Conservation (phyloP, 75 land plant species). For the Pseudotsuga menziesii region DNA sequence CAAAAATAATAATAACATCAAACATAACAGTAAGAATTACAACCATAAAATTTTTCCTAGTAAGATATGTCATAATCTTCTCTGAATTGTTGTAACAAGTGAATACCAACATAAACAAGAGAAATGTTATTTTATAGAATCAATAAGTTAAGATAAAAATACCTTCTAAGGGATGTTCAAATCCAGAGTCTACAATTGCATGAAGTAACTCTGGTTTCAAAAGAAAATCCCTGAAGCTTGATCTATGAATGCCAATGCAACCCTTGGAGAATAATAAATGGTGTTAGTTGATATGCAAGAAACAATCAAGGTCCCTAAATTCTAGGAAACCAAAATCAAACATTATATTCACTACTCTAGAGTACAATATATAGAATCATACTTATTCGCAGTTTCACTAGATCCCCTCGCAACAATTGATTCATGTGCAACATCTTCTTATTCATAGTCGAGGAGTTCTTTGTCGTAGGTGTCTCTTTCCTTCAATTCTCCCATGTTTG, state of each 20-base stretch:
- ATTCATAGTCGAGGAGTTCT: slow-evolving; percentile 98
- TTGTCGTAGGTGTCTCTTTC: slow-evolving; percentile 90
- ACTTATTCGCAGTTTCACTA: slow-evolving; percentile 92
- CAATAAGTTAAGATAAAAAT: not conserved
- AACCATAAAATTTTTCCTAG: too few relatives aligned
- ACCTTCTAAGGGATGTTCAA: slow-evolving; percentile 99
- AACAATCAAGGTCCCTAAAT: not conserved
- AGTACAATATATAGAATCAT: slow-evolving; percentile 12
- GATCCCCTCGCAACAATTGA: slow-evolving; percentile 62
- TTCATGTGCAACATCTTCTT: slow-evolving; percentile 88
- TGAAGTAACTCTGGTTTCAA: slow-evolving; percentile 94
- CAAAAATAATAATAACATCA: too few relatives aligned
- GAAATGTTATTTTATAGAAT: too few relatives aligned
- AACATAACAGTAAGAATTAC: too few relatives aligned
- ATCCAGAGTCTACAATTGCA: slow-evolving; percentile 94
- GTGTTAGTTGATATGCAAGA: not conserved
- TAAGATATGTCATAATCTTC: too few relatives aligned
- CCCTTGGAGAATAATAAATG: slow-evolving; percentile 52
- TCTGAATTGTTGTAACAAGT: too few relatives aligned
- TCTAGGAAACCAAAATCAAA: not conserved
- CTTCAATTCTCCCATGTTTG: slow-evolving; percentile 70
- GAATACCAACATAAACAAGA: too few relatives aligned
- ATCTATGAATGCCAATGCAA: slow-evolving; percentile 98
- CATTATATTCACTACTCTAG: not conserved
- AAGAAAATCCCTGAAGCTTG: slow-evolving; percentile 96